Base-by-base conservation (phyloP, 441 rosid species). In the Populus hybrid region DNA sequence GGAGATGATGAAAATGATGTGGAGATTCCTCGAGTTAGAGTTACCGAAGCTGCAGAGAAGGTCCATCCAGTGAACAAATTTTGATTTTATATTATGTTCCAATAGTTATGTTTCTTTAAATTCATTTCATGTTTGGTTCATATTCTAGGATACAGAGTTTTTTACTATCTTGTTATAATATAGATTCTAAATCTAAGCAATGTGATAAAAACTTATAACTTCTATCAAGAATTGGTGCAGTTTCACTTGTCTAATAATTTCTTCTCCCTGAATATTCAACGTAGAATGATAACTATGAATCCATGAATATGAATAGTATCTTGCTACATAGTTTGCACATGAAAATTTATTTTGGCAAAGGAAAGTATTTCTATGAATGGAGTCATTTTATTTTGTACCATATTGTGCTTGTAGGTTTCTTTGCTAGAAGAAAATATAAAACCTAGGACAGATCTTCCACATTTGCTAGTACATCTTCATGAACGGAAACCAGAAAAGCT, bases 401-500 rank as follows among this genome's bases (percentile, higher is more conserved):
- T 46, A 57, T 64, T 82, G 57, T 85, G 30, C 24, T 73, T 76
- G 34, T 84, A 96, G 98, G 98, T 84, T 81, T 94, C 98, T 59
- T 84, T 91, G 89, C 92, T 90, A 69, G 95, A 91, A 85, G 99
- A 96, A 86, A 92, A 85, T 74, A 81, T 96, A 81, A 88, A 89
- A 80, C 98, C 99, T 38, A 89, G 94, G 82, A 79, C 86, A 53
- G 83, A 94, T 81, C 98, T 96, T 79, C 99, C 98, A 40, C 99
- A 88, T 79, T 81, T 96, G 91, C 89, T 96, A 72, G 93, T 77
- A 38, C 53, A 70, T 70, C 72, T 92, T 91, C 88, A 81, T 68
- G 98, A 97, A 79, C 88, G 98, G 73, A 86, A 23, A 76, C 92
- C 98, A 71, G 99, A 97, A 84, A 94, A 88, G 82, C 97, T 97